These are phyloP conservation scores for Plasmodium adleri DNA, from an alignment of 169 alveolate genomes.

Conservation along the genomic window DNA sequence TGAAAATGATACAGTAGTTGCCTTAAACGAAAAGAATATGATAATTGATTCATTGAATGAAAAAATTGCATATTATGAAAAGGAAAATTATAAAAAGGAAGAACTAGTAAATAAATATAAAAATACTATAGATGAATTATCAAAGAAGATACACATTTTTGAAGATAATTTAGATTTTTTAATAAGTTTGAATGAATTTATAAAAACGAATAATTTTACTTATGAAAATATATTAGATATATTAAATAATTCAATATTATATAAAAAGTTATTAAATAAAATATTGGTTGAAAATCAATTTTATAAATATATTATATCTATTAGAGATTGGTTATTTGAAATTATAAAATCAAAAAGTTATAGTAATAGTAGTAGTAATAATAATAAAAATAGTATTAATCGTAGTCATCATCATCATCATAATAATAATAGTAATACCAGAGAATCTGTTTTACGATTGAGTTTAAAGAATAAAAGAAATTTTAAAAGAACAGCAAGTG, in stretches of 20 bases:
- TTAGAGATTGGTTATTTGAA: constrained; percentile 42
- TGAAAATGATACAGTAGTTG: background rate
- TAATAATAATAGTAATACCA: constrained; percentile 10
- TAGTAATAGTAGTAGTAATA: too few relatives aligned
- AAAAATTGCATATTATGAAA: constrained; percentile 17
- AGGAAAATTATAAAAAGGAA: constrained; percentile 33
- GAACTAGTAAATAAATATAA: constrained; percentile 54
- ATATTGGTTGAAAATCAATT: constrained; percentile 50
- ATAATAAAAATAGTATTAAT: too few relatives aligned
- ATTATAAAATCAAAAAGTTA: constrained; percentile 5
- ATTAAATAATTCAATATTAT: constrained; percentile 26
- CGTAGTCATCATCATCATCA: too few relatives aligned
- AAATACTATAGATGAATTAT: constrained; percentile 17
- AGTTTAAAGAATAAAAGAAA: constrained; percentile 26
- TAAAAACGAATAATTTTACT: constrained; percentile 35
- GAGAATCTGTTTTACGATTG: constrained; percentile 20
- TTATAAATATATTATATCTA: constrained; percentile 39
- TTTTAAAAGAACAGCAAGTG: constrained; percentile 1
- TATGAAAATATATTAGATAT: constrained; percentile 23
- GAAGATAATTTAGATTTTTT: constrained; percentile 62
- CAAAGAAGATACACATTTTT: constrained; percentile 46
- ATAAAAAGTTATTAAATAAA: constrained; percentile 35
- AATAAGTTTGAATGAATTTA: constrained; percentile 28
- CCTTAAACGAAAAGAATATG: constrained; percentile 30
- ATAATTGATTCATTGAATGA: constrained; percentile 33